Percentiles rank a stretch among this genome's conserved stretches.
These are phyloP conservation scores for Xylaria flabelliformis DNA, from an alignment of 495 filamentous ascomycete genomes.

Conservation along the genomic window DNA sequence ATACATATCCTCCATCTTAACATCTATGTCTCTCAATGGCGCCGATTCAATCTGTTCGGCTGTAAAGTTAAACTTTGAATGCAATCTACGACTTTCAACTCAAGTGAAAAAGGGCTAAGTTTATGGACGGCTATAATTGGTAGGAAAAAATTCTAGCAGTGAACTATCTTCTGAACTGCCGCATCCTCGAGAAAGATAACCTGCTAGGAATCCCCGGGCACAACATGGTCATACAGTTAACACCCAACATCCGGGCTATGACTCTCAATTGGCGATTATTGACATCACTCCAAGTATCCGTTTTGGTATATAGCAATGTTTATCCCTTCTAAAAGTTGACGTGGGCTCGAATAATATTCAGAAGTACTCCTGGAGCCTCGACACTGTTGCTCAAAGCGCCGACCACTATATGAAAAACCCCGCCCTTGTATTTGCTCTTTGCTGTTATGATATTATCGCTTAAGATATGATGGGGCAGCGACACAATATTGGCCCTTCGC, in stretches of 20 bases:
- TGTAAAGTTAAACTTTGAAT: background rate
- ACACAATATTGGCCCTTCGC: background rate
- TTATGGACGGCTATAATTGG: background rate
- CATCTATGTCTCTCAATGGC: background rate
- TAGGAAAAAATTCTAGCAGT: no score
- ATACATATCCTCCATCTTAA: background rate
- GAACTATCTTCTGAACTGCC: background rate
- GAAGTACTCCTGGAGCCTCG: background rate
- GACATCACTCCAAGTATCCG: background rate
- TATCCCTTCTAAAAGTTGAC: background rate
- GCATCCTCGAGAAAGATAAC: background rate
- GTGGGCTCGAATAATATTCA: background rate
- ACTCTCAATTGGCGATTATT: no score
- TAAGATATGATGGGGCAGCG: background rate
- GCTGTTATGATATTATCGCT: background rate
- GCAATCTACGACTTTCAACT: background rate
- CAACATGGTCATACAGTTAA: no score
- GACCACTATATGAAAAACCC: background rate
- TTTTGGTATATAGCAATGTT: background rate
- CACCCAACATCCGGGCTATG: no score
- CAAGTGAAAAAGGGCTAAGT: background rate
- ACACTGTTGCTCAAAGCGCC: background rate
- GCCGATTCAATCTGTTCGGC: background rate
- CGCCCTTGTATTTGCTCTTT: background rate
- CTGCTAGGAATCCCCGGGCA: no score